Conservation (phyloP, 768 basidiomycete species). For the Tulasnella sp. region DNA sequence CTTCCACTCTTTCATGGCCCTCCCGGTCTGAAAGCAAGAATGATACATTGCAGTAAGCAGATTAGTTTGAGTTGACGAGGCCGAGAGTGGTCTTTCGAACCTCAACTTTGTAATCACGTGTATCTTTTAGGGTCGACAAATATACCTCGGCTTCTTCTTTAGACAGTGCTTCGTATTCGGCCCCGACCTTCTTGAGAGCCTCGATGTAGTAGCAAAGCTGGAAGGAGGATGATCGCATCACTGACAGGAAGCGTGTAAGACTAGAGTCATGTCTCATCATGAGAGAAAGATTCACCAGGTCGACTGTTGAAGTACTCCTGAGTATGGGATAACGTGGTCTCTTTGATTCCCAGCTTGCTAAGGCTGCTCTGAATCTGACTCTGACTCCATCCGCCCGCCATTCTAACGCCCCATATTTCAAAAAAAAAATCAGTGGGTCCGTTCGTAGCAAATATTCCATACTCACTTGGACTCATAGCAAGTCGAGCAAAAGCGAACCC, state of each 20-base stretch:
- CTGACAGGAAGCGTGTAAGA: background rate
- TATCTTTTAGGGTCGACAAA: background rate
- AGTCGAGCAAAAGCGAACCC: background rate
- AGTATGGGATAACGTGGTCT: background rate
- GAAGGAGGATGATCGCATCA: background rate
- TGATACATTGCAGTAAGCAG: background rate
- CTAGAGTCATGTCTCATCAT: background rate
- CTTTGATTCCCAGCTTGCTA: background rate
- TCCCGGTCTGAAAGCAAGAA: background rate
- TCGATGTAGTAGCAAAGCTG: background rate
- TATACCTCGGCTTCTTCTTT: background rate
- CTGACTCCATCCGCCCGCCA: background rate
- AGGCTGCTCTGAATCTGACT: background rate
- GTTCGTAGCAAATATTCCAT: background rate
- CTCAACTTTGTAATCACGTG: background rate
- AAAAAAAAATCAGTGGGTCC: background rate
- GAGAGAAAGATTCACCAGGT: background rate
- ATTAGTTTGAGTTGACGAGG: background rate
- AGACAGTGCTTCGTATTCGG: background rate
- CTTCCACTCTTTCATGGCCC: background rate
- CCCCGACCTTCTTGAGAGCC: background rate
- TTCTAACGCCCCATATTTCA: background rate
- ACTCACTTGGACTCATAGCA: constrained; percentile 16
- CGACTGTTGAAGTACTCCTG: background rate
- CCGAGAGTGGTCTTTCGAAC: background rate